Conservation (phyloP, 2,329 filamentous ascomycete genomes). For the Talaromyces atroroseus region DNA sequence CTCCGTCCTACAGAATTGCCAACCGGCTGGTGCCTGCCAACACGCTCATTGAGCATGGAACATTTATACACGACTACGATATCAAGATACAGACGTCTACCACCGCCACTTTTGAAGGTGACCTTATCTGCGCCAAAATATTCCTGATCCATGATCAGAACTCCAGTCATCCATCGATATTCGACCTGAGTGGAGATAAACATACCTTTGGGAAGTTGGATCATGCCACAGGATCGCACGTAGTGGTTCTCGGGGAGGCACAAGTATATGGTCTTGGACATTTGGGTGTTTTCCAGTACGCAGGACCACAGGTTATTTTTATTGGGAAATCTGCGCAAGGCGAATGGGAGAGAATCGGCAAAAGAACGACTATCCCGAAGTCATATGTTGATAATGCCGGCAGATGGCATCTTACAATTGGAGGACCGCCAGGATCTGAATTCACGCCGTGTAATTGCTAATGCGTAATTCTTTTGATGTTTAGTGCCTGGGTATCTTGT, state of each 20-base stretch:
- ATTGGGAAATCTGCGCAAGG: not conserved
- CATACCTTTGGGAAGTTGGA: not conserved
- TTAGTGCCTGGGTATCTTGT: too few species aligned
- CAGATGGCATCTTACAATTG: conserved; percentile 8
- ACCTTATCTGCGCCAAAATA: conserved; percentile 7
- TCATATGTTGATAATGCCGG: not conserved
- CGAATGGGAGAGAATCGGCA: conserved; percentile 4
- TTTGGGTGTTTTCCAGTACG: not conserved
- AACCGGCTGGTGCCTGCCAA: not conserved
- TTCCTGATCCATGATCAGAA: not conserved
- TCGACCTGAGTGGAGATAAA: not conserved
- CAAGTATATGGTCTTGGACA: not conserved
- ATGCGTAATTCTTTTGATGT: too few species aligned
- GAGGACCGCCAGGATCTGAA: conserved; percentile 4
- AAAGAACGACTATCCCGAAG: not conserved
- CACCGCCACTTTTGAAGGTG: not conserved
- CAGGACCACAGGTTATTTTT: conserved; percentile 3
- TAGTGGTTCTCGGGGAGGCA: conserved; percentile 3
- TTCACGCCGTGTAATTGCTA: conserved; percentile 5
- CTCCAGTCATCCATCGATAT: not conserved
- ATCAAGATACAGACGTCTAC: conserved; percentile 8
- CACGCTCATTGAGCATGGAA: not conserved
- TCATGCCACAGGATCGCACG: conserved; percentile 3
- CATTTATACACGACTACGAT: conserved; percentile 1
- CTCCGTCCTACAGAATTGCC: not conserved